phyloP scores from a whole-genome alignment of 352 stramenopile species.

The Phytophthora palmivora region DNA sequence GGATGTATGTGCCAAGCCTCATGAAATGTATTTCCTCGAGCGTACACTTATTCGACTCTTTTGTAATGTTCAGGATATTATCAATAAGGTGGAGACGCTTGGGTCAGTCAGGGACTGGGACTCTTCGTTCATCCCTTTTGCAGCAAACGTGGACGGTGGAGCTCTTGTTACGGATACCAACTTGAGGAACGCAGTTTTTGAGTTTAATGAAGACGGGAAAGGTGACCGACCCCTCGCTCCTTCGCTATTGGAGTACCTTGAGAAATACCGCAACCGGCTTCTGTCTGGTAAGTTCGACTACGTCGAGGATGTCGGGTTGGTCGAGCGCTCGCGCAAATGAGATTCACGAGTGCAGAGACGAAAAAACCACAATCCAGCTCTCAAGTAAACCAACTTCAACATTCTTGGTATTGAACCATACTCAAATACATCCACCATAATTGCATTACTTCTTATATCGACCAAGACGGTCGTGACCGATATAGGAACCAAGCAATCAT shows the following conservation, averaged over 20 bases:
- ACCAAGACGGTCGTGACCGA: conserved; percentile 62
- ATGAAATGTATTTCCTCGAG: not conserved
- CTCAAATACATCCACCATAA: conserved; percentile 2
- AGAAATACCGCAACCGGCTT: conserved; percentile 84
- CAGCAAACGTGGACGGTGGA: conserved; percentile 69
- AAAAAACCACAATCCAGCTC: no score
- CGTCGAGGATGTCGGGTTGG: conserved; percentile 81
- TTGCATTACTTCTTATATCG: conserved; percentile 35
- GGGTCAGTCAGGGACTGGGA: conserved; percentile 62
- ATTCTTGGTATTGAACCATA: no score
- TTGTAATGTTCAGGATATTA: conserved; percentile 54
- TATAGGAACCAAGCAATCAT: conserved; percentile 67
- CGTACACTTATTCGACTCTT: no score
- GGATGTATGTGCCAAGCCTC: conserved; percentile 40
- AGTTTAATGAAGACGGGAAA: conserved; percentile 73
- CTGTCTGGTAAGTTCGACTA: conserved; percentile 85
- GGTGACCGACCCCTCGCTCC: conserved; percentile 48
- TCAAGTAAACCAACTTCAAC: no score
- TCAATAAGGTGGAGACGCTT: conserved; percentile 56
- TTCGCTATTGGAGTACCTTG: conserved; percentile 75
- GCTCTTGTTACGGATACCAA: conserved; percentile 65
- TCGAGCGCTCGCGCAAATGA: conserved; percentile 78
- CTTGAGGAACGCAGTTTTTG: conserved; percentile 67
- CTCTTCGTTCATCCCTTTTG: conserved; percentile 72
- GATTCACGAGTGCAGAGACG: not conserved